Percentiles rank a stretch among this genome's conserved stretches.
These are phyloP conservation scores for Colletotrichum sp. DNA, from an alignment of 2,329 filamentous ascomycete species.

Conservation along the genomic window DNA sequence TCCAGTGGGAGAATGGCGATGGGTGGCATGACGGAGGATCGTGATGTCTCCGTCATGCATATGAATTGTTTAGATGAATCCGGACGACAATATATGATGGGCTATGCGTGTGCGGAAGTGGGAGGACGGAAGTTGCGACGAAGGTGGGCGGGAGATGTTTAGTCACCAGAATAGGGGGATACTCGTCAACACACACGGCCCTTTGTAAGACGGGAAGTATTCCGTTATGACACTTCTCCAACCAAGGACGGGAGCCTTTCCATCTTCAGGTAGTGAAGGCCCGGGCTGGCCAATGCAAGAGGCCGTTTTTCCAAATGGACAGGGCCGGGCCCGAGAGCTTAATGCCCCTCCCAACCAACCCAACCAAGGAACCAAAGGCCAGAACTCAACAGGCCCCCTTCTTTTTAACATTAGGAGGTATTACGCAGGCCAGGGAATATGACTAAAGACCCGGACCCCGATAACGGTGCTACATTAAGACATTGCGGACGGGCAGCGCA, in stretches of 20 bases:
- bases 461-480: background rate
- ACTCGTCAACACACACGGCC: background rate
- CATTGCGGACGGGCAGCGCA: background rate
- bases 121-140: constrained; percentile 9
- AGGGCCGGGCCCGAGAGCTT: constrained; percentile 10
- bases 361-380: background rate
- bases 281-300: constrained; percentile 5
- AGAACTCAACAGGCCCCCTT: background rate
- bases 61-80: constrained; percentile 9
- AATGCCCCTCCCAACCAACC: background rate
- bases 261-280: background rate
- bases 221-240: background rate
- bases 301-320: background rate
- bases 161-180: background rate
- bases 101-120: constrained; percentile 5
- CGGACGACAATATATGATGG: constrained; percentile 1
- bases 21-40: background rate
- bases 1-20: background rate
- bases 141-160: background rate
- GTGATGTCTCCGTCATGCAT: background rate
- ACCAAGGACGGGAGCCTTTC: background rate
- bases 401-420: background rate
- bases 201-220: background rate
- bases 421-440: background rate
- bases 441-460: background rate